Base-by-base conservation (phyloP, 1,139 yeast species). In the Blastobotrys serpentis region DNA sequence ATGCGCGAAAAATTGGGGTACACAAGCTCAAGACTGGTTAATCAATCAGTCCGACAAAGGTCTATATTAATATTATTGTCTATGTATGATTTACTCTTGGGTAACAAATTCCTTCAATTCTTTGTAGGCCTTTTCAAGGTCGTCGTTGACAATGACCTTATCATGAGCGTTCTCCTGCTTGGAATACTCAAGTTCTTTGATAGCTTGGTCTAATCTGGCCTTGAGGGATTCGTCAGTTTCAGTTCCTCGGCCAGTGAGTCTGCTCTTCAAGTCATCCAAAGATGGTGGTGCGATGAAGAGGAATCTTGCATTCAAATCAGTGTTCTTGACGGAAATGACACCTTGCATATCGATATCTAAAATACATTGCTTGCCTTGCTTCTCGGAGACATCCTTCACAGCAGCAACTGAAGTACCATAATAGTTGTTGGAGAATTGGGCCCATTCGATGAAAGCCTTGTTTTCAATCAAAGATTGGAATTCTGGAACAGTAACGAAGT, bases 261-360 rank as follows among this genome's bases (percentile, higher is more conserved):
- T 81, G 51, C 71, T 67, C 64, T 79, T 79, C 62, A 92, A 78
- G 49, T 75, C 79, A 47, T 86, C 96, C 59, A 89, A 72, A 29
- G 94, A 83, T 19, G 99, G 98, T 40, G 99, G 99, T 43, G 96
- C 85, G 56, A 92, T 68, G 65, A 94, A 92, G 58, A 94, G 72
- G 68, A 72, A 92, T 66, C 90, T 78, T 42, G 98, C 97, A 61
- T 87, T 80, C 61, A 92, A 76, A 57, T 81, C 80, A 14, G 96
- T 82, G 48, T 77, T 72, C 73, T 94, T 94, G 57, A 92, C 96
- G 13, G 88, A 77, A 72, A 86, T 84, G 60, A 92, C 98, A 56
- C 99, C 99, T 73, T 94, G 98, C 96, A 90, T 89, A 77, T 92
- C 99, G 59, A 92, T 92, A 69, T 92, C 99, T 65, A 92, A 77